Conservation (phyloP, 2,329 filamentous ascomycete species). For the Verticillium alfalfae region DNA sequence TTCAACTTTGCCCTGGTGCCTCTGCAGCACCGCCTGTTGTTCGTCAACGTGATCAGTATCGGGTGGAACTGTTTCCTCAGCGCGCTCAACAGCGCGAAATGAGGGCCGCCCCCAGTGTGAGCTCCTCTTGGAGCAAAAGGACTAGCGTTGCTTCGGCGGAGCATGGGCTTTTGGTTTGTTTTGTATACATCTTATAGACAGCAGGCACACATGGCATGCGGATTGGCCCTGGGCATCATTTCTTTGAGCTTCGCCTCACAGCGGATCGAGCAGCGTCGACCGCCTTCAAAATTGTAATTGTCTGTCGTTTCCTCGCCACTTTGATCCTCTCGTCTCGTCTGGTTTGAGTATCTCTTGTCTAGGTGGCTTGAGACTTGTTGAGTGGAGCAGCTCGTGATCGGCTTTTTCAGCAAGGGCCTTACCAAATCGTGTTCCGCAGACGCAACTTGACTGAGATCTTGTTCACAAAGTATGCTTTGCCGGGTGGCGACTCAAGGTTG, state of each 20-base stretch:
- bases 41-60: slow-evolving; percentile 76
- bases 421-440: too few species aligned
- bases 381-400: too few species aligned
- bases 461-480: too few species aligned
- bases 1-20: slow-evolving; percentile 86
- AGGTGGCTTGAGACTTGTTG: too few species aligned
- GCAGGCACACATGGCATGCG: neutral
- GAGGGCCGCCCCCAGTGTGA: neutral
- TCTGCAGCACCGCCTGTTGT: slow-evolving; percentile 73
- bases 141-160: neutral
- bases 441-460: too few species aligned
- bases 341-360: too few species aligned
- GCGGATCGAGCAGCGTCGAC: neutral
- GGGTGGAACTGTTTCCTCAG: slow-evolving; percentile 63
- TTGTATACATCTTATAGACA: neutral
- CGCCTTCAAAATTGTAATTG: neutral
- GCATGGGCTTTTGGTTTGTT: neutral
- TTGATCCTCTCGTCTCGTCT: too few species aligned
- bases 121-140: neutral
- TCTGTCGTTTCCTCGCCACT: neutral
- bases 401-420: too few species aligned
- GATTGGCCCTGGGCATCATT: neutral
- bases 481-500: too few species aligned
- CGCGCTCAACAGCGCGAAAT: slow-evolving; percentile 47
- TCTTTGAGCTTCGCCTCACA: neutral